Conservation (phyloP, 768 basidiomycete species). For the Tricholoma sp. region DNA sequence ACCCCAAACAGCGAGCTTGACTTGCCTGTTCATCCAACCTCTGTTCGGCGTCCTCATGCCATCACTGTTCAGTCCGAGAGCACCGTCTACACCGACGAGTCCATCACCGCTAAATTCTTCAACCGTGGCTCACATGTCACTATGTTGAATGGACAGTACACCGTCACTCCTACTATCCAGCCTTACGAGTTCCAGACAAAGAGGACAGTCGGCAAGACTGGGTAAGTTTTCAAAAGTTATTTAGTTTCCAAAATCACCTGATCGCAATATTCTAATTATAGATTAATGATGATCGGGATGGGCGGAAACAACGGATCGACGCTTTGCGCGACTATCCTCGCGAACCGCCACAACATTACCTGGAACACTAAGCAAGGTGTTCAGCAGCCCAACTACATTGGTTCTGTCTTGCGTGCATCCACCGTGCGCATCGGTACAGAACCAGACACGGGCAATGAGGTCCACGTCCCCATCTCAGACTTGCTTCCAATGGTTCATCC, state of each 20-base stretch:
- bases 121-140: conserved; percentile 75
- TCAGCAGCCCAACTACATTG: conserved; percentile 97
- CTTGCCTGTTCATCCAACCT: conserved; percentile 78
- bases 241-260: neutral
- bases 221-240: conserved; percentile 50
- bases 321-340: conserved; percentile 89
- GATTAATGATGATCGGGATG: conserved; percentile 94
- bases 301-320: conserved; percentile 98
- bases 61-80: conserved; percentile 81
- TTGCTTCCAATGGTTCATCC: conserved; percentile 98
- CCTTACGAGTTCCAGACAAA: conserved; percentile 89
- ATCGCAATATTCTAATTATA: conserved; percentile 24
- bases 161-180: conserved; percentile 73
- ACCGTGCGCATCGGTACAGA: conserved; percentile 90
- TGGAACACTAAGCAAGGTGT: conserved; percentile 93
- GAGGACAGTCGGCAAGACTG: conserved; percentile 83
- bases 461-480: conserved; percentile 88
- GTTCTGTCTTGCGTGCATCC: conserved; percentile 94
- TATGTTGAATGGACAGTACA: conserved; percentile 69
- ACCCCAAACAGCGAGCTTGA: conserved; percentile 73
- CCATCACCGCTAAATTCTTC: conserved; percentile 77
- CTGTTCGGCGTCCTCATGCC: conserved; percentile 68
- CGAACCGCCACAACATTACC: conserved; percentile 89
- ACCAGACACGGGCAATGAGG: conserved; percentile 75
- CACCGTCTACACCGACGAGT: conserved; percentile 74